Base-by-base conservation (phyloP, 1,139 yeast species). In the Kodamaea fungicola region DNA sequence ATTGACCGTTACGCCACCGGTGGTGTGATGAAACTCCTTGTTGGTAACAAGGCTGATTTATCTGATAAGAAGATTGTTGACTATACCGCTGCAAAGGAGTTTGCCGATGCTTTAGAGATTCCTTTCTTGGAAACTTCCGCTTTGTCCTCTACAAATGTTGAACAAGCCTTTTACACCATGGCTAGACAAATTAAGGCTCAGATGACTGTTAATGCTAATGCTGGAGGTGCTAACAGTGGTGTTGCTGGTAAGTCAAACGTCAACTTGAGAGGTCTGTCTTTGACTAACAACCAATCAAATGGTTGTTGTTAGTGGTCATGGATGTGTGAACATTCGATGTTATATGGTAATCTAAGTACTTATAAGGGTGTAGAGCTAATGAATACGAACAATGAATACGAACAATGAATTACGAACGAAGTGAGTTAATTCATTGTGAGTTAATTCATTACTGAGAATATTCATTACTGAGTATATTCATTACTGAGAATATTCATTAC, bases 101-200 rank as follows among this genome's bases (percentile, higher is more conserved):
- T 89, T 72, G 96, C 98, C 35, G 97, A 92, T 63, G 86, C 95
- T 26, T 80, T 92, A 62, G 95, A 90, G 50, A 87, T 92, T 56
- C 96, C 97, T 42, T 89, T 92, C 65, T 78, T 92, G 65, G 99
- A 92, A 68, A 94, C 99, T 8, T 85, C 96, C 25, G 99, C 99
- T 25, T 80, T 90, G 62, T 85, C 86, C 52, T 85, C 97, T 28
- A 88, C 97, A 43, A 92, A 92, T 59, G 98, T 92, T 51, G 98
- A 94, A 64, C 97, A 92, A 65, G 97, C 98, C 10, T 92, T 92
- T 70, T 81, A 88, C 73, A 88, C 97, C 49, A 92, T 92, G 99
- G 96, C 98, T 7, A 84, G 96, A 64, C 97, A 94, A 65, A 92
- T 92, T 61, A 94, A 94, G 74, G 95, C 95, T 47, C 89, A 90